These are phyloP conservation scores for Fomes fomentarius DNA, from an alignment of 1,284 basidiomycete genomes.

Conservation along the genomic window DNA sequence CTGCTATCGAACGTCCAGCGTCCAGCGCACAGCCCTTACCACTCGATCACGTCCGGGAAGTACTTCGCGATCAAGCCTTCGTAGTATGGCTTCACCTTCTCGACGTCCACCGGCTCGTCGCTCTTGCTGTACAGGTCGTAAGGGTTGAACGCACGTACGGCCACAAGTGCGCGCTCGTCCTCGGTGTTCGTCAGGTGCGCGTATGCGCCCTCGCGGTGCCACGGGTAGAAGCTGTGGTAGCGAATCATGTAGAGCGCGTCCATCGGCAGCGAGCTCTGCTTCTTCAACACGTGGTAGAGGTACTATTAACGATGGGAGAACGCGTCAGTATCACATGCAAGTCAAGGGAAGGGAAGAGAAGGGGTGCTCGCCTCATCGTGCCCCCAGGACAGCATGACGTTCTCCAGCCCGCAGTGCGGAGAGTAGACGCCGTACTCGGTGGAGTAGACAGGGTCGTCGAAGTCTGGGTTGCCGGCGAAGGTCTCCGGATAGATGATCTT, in stretches of 20 bases:
- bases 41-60: slow-evolving; percentile 80
- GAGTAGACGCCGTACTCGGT: slow-evolving; percentile 87
- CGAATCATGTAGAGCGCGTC: slow-evolving; percentile 91
- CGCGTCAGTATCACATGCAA: neutral
- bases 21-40: too few species aligned
- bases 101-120: slow-evolving; percentile 68
- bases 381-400: slow-evolving; percentile 91
- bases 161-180: slow-evolving; percentile 63
- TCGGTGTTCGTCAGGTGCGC: slow-evolving; percentile 74
- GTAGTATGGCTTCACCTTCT: slow-evolving; percentile 81
- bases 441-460: slow-evolving; percentile 68
- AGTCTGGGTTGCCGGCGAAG: slow-evolving; percentile 81
- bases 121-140: slow-evolving; percentile 93
- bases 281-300: slow-evolving; percentile 76
- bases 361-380: slow-evolving; percentile 82
- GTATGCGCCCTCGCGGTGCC: slow-evolving; percentile 88
- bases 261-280: slow-evolving; percentile 78
- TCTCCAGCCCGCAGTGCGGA: slow-evolving; percentile 84
- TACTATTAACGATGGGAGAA: slow-evolving; percentile 48
- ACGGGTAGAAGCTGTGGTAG: slow-evolving; percentile 95
- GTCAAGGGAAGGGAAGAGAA: slow-evolving; percentile 4
- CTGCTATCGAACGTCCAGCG: too few species aligned
- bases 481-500: slow-evolving; percentile 89
- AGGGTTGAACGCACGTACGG: slow-evolving; percentile 82
- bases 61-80: slow-evolving; percentile 81